A percentile compares a stretch with the other conserved stretches of the same genome.
Conservation (phyloP, 2,329 filamentous ascomycete genomes). For the Penicillium sp. region DNA sequence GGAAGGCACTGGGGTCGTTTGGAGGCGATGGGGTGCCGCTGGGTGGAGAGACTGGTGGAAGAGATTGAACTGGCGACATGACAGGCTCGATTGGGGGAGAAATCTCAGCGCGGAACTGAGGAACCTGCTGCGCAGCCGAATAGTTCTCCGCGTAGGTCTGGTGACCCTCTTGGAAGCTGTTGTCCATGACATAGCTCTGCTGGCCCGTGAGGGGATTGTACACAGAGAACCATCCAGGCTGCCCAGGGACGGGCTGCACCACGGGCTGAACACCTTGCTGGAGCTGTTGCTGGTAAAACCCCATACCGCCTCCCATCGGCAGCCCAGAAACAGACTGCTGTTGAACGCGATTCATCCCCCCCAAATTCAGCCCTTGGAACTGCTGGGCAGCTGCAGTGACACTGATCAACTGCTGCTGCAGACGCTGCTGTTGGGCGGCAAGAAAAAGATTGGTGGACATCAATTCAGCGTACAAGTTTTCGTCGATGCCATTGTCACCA, state of each 20-base stretch:
- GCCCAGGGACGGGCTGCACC: slow-evolving; percentile 56
- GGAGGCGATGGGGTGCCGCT: slow-evolving; percentile 62
- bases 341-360: slow-evolving; percentile 33
- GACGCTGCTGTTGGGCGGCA: slow-evolving; percentile 86
- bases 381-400: slow-evolving; percentile 79
- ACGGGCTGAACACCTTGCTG: slow-evolving; percentile 62
- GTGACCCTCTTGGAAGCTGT: slow-evolving; percentile 48
- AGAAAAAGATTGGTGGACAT: slow-evolving; percentile 88
- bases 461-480: slow-evolving; percentile 78
- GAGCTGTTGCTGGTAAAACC: slow-evolving; percentile 60
- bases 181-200: slow-evolving; percentile 73
- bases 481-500: slow-evolving; percentile 69
- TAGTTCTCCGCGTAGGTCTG: slow-evolving; percentile 33
- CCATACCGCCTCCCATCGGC: slow-evolving; percentile 49
- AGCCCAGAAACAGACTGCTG: slow-evolving; percentile 49
- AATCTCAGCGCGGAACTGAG: slow-evolving; percentile 69
- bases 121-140: slow-evolving; percentile 49
- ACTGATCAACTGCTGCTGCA: slow-evolving; percentile 85
- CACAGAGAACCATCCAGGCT: slow-evolving; percentile 72
- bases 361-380: slow-evolving; percentile 70
- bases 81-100: slow-evolving; percentile 67
- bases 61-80: slow-evolving; percentile 52
- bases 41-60: slow-evolving; percentile 58
- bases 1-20: slow-evolving; percentile 77
- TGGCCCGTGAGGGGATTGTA: slow-evolving; percentile 84